Base-by-base conservation (phyloP, 495 filamentous ascomycete genomes). In the Penicillium angulare region DNA sequence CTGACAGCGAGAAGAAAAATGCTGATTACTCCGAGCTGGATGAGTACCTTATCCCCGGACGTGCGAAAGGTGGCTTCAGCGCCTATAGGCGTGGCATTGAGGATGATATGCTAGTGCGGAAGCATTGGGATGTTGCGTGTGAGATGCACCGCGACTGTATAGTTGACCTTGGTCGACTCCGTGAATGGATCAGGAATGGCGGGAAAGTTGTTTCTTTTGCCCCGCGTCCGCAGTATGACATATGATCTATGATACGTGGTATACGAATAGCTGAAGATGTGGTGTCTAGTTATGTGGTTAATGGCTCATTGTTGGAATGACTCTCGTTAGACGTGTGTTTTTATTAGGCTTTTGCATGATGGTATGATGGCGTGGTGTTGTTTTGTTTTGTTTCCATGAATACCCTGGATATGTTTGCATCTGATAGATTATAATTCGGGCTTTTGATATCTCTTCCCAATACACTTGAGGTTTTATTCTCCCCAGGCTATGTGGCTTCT, bases 71-170 rank as follows among this genome's bases (percentile, higher is more conserved):
- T 0, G 81, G 81, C 0, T 84, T 75, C 52, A 59, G 65, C 20
- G 78, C 78, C 5, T 93, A 93, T 55, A 42, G 84, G 52, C 61
- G 68, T 23, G 77, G 76, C 7, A 59, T 90, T 21, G 77, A 84
- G 57, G 78, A 90, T 64, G 87, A 92, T 61, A 73, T 75, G 38
- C 64, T 59, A 24, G 79, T 89, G 1, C 67, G 82, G 23, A 72
- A 78, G 55, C 76, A 81, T 51, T 95, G 88, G 89, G 67, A 76
- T 31, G 66, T 80, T 7, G 81, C 80, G 0, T 78, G 75, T 23
- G 86, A 86, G 44, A 72, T 76, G 57, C 89, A 95, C 62, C 72
- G 77, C 49, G 65, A 77, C 20, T 79, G 75, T 34, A 72, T 92
- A 33, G 59, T 76, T 51, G 78, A 81, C 50, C 85, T 87, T 54